Percentiles rank a stretch among this genome's conserved stretches.
Evolutionary conservation across 371 early-diverging fungal species (phyloP).

Genomic region (Mucor irregularis): DNA sequence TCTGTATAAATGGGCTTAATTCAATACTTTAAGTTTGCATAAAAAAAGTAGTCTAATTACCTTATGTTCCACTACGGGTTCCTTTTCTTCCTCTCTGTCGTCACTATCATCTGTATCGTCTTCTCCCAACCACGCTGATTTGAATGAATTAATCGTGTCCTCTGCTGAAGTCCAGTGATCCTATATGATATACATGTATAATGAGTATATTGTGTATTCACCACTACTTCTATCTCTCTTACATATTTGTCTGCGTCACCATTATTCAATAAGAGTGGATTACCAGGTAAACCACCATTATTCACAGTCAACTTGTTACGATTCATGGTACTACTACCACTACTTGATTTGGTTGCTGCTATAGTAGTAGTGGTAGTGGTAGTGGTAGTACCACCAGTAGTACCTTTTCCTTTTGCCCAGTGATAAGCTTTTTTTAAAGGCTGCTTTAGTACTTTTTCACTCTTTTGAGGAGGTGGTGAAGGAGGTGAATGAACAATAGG

Average conservation of each 20-base stretch:
- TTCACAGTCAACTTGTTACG: slow-evolving; percentile 5
- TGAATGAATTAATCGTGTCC: slow-evolving; percentile 15
- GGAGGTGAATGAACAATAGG: background rate
- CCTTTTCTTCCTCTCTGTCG: slow-evolving; percentile 5
- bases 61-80: too few relatives aligned
- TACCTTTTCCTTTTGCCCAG: background rate
- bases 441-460: slow-evolving; percentile 7
- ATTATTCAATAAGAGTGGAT: slow-evolving; percentile 15
- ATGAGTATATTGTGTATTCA: too few relatives aligned
- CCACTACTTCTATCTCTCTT: background rate
- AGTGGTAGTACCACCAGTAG: too few relatives aligned
- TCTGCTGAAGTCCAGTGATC: background rate
- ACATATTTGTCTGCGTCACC: slow-evolving; percentile 9
- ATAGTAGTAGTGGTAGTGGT: too few relatives aligned
- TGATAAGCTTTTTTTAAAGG: slow-evolving; percentile 30
- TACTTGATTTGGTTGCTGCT: background rate
- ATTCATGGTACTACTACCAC: too few relatives aligned
- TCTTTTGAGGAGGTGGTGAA: too few relatives aligned
- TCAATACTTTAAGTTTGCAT: too few relatives aligned
- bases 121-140: slow-evolving; percentile 9
- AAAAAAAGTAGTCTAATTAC: too few relatives aligned
- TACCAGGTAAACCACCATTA: slow-evolving; percentile 11
- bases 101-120: background rate
- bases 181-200: background rate
- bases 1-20: background rate